Evolutionary conservation across 1,284 basidiomycete genomes (phyloP).

Genomic region (Afroboletus lepidellus): DNA sequence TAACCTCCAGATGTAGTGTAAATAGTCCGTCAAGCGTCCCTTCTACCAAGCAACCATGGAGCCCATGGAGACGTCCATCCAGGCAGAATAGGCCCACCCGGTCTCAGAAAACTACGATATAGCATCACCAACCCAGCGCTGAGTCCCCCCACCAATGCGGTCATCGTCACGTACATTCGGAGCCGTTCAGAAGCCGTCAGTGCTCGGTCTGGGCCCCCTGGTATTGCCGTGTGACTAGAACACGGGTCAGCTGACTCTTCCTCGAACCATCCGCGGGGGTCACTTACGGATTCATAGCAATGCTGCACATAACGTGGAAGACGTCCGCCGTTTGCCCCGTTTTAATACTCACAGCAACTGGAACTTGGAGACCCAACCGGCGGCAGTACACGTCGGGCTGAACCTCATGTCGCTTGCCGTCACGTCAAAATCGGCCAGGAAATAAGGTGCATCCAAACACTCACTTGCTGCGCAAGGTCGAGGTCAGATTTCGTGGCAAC

Average conservation of each 20-base stretch:
- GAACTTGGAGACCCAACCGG: conserved; percentile 80
- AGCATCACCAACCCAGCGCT: conserved; percentile 68
- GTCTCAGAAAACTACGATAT: conserved; percentile 63
- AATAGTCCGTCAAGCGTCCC: conserved; percentile 36
- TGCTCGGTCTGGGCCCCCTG: conserved; percentile 74
- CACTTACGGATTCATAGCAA: conserved; percentile 83
- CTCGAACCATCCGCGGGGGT: conserved; percentile 17
- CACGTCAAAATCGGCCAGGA: conserved; percentile 8
- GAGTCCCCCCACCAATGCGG: conserved; percentile 67
- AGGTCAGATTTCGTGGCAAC: conserved; percentile 99
- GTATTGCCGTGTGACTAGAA: conserved; percentile 63
- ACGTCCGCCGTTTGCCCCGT: conserved; percentile 86
- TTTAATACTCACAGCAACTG: conserved; percentile 88
- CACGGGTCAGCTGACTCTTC: conserved; percentile 18
- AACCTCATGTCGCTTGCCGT: conserved; percentile 85
- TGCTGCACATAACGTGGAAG: conserved; percentile 80
- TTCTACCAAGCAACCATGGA: conserved; percentile 56
- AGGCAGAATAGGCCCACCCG: conserved; percentile 52
- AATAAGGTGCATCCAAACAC: conserved; percentile 17
- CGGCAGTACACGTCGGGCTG: conserved; percentile 97
- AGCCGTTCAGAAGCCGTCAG: conserved; percentile 65
- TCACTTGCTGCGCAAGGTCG: conserved; percentile 90
- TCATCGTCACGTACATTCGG: conserved; percentile 65
- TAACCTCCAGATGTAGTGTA: conserved; percentile 7
- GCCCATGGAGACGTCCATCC: conserved; percentile 58